Evolutionary conservation across 129 eudicot species (phyloP).

Genomic region (Flaveria ramosissima): DNA sequence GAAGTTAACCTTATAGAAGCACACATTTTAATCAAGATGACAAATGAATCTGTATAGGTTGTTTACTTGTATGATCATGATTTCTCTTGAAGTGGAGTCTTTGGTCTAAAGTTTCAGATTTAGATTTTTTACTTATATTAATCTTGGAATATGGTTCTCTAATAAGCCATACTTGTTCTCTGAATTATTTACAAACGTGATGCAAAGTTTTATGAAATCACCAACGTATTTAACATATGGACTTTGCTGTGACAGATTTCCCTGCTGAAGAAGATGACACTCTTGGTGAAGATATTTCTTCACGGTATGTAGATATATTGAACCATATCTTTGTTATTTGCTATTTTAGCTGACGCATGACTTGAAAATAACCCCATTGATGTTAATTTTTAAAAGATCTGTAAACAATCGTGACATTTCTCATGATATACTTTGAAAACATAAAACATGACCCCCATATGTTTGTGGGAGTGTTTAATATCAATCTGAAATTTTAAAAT

Average conservation of each 20-base stretch:
- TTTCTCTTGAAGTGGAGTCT: not conserved
- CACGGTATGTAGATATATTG: slow-evolving; percentile 51
- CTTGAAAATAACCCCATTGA: not conserved
- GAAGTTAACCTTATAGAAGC: not conserved
- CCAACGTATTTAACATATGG: slow-evolving; percentile 1
- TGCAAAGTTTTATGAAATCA: not conserved
- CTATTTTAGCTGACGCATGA: not conserved
- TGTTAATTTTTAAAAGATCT: not conserved
- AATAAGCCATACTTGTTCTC: not conserved
- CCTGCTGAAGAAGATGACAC: slow-evolving; percentile 63
- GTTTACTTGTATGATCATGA: not conserved
- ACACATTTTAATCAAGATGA: not conserved
- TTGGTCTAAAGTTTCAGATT: slow-evolving; percentile 8
- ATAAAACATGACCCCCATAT: not conserved
- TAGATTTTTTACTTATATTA: not conserved
- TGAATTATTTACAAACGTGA: slow-evolving; percentile 1
- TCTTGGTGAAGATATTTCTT: slow-evolving; percentile 70
- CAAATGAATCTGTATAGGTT: not conserved
- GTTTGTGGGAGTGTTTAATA: not conserved
- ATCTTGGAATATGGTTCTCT: slow-evolving; percentile 11
- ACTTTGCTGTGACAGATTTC: slow-evolving; percentile 38
- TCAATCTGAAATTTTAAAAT: not conserved
- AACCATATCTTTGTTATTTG: not conserved
- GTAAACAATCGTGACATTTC: not conserved
- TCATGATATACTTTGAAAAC: not conserved